Evolutionary conservation across 129 eudicot species (phyloP).

Genomic region (Pittosporum tobira): DNA sequence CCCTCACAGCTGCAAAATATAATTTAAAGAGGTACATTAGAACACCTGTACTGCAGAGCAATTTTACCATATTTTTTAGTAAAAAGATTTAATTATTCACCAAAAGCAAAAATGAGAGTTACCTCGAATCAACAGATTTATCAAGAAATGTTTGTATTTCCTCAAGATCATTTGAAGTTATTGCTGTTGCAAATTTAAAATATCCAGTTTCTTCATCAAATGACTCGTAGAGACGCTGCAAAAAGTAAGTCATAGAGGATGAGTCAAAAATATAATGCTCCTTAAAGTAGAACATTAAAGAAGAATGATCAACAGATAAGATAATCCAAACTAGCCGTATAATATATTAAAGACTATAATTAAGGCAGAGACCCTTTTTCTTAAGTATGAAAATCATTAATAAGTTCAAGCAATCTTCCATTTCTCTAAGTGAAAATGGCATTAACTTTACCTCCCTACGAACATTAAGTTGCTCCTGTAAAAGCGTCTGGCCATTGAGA

Average conservation of each 20-base stretch:
- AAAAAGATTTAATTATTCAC: too few species aligned
- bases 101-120: conserved; percentile 4
- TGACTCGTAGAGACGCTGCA: conserved; percentile 74
- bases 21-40: too few species aligned
- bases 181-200: conserved; percentile 70
- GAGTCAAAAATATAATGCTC: neutral
- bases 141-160: conserved; percentile 88
- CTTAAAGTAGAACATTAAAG: neutral
- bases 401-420: neutral
- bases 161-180: conserved; percentile 76
- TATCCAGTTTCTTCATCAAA: conserved; percentile 67
- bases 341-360: neutral
- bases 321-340: neutral
- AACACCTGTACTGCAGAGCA: neutral
- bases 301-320: neutral
- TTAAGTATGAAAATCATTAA: conserved; percentile 7
- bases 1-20: conserved; percentile 73
- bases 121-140: conserved; percentile 75
- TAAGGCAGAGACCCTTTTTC: too few species aligned
- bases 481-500: conserved; percentile 66
- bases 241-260: neutral
- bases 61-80: neutral
- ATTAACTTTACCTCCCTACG: conserved; percentile 58
- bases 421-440: neutral
- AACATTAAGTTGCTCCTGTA: conserved; percentile 69